phyloP scores from a whole-genome alignment of 2,329 filamentous ascomycete species.

The Phyllosticta citribraziliensis region DNA sequence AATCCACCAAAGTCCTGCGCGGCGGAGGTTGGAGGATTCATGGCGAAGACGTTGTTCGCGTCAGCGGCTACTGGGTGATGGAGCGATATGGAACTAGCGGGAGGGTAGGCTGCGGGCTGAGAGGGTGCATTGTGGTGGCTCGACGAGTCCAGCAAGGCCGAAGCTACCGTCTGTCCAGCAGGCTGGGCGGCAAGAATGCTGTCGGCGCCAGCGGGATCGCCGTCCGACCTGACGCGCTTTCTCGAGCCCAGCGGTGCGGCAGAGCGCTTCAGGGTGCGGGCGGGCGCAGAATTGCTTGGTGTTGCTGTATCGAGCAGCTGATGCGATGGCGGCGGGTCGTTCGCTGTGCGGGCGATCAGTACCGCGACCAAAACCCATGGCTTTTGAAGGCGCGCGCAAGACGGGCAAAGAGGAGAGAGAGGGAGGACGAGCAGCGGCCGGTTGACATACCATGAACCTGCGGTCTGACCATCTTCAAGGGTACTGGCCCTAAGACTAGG shows the following conservation, averaged over 20 bases:
- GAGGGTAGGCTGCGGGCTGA: slow-evolving; percentile 1
- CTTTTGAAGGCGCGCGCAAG: neutral
- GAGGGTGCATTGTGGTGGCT: neutral
- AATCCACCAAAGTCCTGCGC: slow-evolving; percentile 1
- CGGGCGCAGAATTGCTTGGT: neutral
- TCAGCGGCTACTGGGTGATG: slow-evolving; percentile 2
- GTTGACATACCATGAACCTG: slow-evolving; percentile 9
- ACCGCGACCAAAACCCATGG: neutral
- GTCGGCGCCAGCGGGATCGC: neutral
- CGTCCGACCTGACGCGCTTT: slow-evolving; percentile 9
- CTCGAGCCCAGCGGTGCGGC: slow-evolving; percentile 1
- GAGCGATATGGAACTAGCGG: neutral
- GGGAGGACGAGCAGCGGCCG: slow-evolving; percentile 3
- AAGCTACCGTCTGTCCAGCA: neutral
- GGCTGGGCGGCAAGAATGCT: neutral
- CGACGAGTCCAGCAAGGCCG: neutral
- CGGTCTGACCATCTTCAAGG: slow-evolving; percentile 11
- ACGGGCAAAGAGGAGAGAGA: slow-evolving; percentile 1
- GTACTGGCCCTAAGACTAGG: slow-evolving; percentile 12
- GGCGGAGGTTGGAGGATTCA: slow-evolving; percentile 3
- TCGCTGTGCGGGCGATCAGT: neutral
- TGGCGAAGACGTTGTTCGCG: slow-evolving; percentile 7
- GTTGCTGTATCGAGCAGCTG: neutral
- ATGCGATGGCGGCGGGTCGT: neutral
- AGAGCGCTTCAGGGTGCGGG: slow-evolving; percentile 7